These are phyloP conservation scores for Naumovozyma castellii DNA, from an alignment of 805 yeast genomes.

Conservation along the genomic window DNA sequence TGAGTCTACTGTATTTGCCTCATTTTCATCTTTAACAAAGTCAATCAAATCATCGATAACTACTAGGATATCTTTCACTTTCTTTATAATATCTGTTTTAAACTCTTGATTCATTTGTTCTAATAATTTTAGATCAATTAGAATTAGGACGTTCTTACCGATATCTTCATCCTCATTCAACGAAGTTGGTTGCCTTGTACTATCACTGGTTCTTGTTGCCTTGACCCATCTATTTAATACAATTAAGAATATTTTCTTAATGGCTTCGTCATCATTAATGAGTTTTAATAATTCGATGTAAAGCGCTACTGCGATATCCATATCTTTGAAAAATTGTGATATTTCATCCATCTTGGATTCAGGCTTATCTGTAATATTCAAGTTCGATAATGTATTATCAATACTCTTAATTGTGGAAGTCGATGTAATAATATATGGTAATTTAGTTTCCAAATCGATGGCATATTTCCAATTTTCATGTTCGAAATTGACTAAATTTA, in stretches of 20 bases:
- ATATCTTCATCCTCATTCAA: conserved; percentile 1
- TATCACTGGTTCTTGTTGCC: conserved; percentile 3
- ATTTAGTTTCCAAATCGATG: conserved; percentile 30
- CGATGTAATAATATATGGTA: conserved; percentile 25
- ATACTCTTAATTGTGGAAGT: conserved; percentile 1
- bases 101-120: conserved; percentile 52
- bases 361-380: conserved; percentile 3
- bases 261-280: conserved; percentile 37
- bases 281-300: conserved; percentile 39
- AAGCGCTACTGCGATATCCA: conserved; percentile 37
- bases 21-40: conserved; percentile 20
- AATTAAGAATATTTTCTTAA: conserved; percentile 39
- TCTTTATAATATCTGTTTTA: conserved; percentile 38
- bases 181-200: neutral
- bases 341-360: conserved; percentile 6
- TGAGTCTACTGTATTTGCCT: conserved; percentile 12
- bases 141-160: conserved; percentile 42
- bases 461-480: conserved; percentile 31
- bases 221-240: conserved; percentile 55
- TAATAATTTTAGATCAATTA: conserved; percentile 54
- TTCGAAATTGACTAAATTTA: conserved; percentile 27
- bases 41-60: conserved; percentile 37
- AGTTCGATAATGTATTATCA: neutral
- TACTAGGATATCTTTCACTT: conserved; percentile 47
- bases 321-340: conserved; percentile 31